phyloP scores from a whole-genome alignment of 495 filamentous ascomycete species.

The Bacidia rubella region DNA sequence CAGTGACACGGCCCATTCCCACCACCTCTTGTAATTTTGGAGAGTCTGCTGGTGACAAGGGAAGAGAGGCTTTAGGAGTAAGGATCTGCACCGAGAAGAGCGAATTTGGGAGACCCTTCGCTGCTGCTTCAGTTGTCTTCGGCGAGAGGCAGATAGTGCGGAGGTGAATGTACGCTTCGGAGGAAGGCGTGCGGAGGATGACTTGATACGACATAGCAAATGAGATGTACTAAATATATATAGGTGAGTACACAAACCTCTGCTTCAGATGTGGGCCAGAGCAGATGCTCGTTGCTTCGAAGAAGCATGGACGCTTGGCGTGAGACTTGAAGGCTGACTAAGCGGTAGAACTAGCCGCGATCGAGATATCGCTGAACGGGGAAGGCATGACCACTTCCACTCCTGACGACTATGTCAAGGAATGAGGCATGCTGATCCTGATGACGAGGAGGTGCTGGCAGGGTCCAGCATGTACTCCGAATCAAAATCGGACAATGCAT shows the following conservation, averaged over 20 bases:
- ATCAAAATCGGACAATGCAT: neutral
- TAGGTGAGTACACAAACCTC: neutral
- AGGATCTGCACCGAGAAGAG: slow-evolving; percentile 10
- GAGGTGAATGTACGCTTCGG: slow-evolving; percentile 6
- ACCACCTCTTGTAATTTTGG: neutral
- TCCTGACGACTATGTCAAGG: neutral
- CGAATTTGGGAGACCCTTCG: slow-evolving; percentile 12
- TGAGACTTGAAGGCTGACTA: no score
- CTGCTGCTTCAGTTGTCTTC: slow-evolving; percentile 7
- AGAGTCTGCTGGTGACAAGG: neutral
- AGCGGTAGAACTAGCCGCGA: neutral
- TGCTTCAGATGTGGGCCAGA: no score
- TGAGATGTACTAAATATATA: neutral
- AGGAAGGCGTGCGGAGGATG: neutral
- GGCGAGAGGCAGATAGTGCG: slow-evolving; percentile 8
- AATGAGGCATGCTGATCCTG: neutral
- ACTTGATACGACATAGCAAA: neutral
- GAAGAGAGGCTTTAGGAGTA: neutral
- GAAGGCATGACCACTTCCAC: neutral
- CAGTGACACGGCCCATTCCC: slow-evolving; percentile 39
- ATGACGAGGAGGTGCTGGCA: neutral
- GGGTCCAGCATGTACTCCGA: neutral
- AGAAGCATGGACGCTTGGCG: no score
- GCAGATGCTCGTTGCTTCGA: no score
- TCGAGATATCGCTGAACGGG: neutral